Base-by-base conservation (phyloP, 2,329 filamentous ascomycete genomes). In the Talaromyces amestolkiae region DNA sequence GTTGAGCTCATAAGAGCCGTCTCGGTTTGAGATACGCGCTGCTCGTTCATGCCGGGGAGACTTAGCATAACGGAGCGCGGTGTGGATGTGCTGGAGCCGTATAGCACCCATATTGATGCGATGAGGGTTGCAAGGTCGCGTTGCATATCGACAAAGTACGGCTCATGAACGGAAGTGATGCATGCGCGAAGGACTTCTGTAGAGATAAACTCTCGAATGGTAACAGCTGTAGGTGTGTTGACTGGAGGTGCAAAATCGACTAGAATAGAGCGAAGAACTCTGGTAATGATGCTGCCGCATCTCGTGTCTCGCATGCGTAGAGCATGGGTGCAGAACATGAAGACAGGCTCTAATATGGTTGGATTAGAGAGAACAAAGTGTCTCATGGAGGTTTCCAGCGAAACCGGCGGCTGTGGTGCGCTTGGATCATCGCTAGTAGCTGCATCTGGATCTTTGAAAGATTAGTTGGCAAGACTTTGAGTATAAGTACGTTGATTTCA, bases 101-200 rank as follows among this genome's bases (percentile, higher is more conserved):
- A 97, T 67, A 91, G 86, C 9, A 90, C 85, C 71, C 97, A 84
- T 67, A 98, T 95, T 3, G 89, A 86, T 0, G 93, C 93, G 68
- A 99, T 97, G 43, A 98, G 83, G 24, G 89, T 86, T 0, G 93
- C 94, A 24, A 99, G 84, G 61, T 99, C 93, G 75, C 93, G 94
- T 73, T 99, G 95, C 68, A 96, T 87, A 70, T 99, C 95, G 39
- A 97, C 93, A 77, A 98, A 99, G 77, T 98, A 97, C 0, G 92
- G 89, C 70, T 99, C 95, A 78, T 98, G 91, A 60, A 99, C 87
- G 1, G 91, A 96, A 1, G 89, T 91, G 75, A 97, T 91, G 72
- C 91, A 94, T 0, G 93, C 92, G 80, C 93, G 92, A 59, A 99
- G 85, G 2, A 98, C 92, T 70, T 97, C 91, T 5, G 88, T 88